Evolutionary conservation across 2,329 filamentous ascomycete species (phyloP).

Genomic region (Colletotrichum truncatum): DNA sequence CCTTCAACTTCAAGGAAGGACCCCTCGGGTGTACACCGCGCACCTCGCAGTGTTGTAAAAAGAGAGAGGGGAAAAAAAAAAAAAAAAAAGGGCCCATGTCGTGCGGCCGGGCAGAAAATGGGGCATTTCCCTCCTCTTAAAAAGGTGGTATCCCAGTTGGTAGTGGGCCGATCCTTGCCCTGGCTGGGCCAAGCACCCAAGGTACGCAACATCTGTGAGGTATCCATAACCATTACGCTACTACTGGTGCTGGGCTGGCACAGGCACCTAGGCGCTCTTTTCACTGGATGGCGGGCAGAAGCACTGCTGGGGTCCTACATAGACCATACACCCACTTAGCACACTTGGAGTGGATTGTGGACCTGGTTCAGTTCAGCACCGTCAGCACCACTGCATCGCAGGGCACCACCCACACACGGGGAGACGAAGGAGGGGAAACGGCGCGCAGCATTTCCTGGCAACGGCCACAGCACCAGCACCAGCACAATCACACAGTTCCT

Average conservation of each 20-base stretch:
- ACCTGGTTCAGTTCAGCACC: background rate
- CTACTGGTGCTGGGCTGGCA: slow-evolving; percentile 17
- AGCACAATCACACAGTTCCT: background rate
- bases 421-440: slow-evolving; percentile 3
- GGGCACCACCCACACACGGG: no score
- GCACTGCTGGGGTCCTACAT: slow-evolving; percentile 7
- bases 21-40: no score
- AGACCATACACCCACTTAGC: background rate
- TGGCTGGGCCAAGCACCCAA: slow-evolving; percentile 1
- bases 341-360: background rate
- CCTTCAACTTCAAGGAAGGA: background rate
- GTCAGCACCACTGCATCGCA: background rate
- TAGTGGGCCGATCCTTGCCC: background rate
- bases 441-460: background rate
- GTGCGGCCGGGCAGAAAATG: no score
- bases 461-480: background rate
- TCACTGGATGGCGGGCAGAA: slow-evolving; percentile 21
- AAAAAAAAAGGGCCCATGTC: no score
- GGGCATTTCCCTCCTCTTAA: no score
- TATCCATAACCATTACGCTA: slow-evolving; percentile 11
- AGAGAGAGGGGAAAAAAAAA: no score
- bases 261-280: slow-evolving; percentile 15
- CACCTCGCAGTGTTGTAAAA: no score
- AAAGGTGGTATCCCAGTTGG: background rate
- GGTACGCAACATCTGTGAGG: no score